These are phyloP conservation scores for Pisolithus marmoratus DNA, from an alignment of 768 basidiomycete species.

Conservation along the genomic window DNA sequence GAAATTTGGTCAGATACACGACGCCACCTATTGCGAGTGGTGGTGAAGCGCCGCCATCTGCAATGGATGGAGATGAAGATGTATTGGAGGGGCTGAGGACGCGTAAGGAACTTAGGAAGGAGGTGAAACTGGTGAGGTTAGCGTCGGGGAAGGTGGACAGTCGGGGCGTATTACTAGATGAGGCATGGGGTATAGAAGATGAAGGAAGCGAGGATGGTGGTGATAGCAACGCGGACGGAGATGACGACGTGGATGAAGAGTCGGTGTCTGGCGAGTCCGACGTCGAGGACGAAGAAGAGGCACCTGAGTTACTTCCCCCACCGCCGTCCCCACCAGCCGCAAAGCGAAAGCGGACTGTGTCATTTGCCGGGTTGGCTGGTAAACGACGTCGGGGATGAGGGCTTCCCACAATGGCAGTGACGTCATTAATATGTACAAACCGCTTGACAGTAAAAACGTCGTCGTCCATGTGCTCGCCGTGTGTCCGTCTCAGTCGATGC, in stretches of 20 bases:
- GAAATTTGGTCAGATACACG: constrained; percentile 70
- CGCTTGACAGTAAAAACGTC: neutral
- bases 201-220: constrained; percentile 27
- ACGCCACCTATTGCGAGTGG: constrained; percentile 35
- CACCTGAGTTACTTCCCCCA: constrained; percentile 30
- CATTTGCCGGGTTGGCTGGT: constrained; percentile 34
- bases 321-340: constrained; percentile 29
- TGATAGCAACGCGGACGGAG: constrained; percentile 27
- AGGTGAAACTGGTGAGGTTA: constrained; percentile 55
- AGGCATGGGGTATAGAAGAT: constrained; percentile 28
- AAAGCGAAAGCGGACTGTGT: constrained; percentile 43
- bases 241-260: constrained; percentile 36
- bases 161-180: constrained; percentile 37
- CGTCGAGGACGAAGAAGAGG: constrained; percentile 38
- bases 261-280: constrained; percentile 14
- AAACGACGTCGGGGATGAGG: constrained; percentile 7
- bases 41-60: constrained; percentile 2
- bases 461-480: neutral
- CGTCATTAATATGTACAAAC: neutral
- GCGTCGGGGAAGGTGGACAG: constrained; percentile 33
- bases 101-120: constrained; percentile 66
- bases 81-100: constrained; percentile 44
- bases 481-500: constrained; percentile 12
- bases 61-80: constrained; percentile 36
- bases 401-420: neutral